Base-by-base conservation (phyloP, 805 yeast species). In the Candida pini region DNA sequence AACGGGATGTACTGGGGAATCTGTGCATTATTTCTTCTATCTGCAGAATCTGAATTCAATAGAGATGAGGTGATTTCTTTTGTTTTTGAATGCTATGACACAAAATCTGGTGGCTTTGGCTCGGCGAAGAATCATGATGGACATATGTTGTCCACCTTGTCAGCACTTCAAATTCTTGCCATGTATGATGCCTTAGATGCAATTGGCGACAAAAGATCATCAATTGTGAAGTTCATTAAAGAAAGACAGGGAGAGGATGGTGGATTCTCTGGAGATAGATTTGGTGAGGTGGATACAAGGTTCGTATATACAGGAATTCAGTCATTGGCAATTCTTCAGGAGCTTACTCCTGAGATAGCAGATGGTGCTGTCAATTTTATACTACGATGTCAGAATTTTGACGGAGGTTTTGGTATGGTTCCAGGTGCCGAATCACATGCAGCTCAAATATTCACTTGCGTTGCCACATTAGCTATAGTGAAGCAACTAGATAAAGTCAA, bases 371-470 rank as follows among this genome's bases (percentile, higher is more conserved):
- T 76, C 1, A 63, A 62, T 1, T 90, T 77, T 59, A 73, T 90
- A 2, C 45, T 71, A 33, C 52, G 53, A 24, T 92, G 98, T 58
- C 80, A 72, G 42, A 92, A 92, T 56, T 90, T 87, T 53, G 98
- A 92, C 55, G 99, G 98, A 4, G 96, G 95, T 0, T 92, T 83
- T 66, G 98, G 98, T 0, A 66, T 85, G 60, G 76, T 77, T 7
- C 97, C 98, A 0, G 96, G 96, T 1, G 90, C 95, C 0, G 99
- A 92, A 57, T 78, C 90, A 30, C 99, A 92, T 58, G 81, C 95
- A 1, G 97, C 96, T 0, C 95, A 85, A 56, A 83, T 80, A 0
- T 88, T 87, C 49, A 85, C 94, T 0, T 88, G 95, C 42, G 55
- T 92, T 1, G 97, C 82, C 1, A 71, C 94, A 0, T 63, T 92